phyloP scores from a whole-genome alignment of 371 early-diverging fungal species.

The Coemansia sp. region DNA sequence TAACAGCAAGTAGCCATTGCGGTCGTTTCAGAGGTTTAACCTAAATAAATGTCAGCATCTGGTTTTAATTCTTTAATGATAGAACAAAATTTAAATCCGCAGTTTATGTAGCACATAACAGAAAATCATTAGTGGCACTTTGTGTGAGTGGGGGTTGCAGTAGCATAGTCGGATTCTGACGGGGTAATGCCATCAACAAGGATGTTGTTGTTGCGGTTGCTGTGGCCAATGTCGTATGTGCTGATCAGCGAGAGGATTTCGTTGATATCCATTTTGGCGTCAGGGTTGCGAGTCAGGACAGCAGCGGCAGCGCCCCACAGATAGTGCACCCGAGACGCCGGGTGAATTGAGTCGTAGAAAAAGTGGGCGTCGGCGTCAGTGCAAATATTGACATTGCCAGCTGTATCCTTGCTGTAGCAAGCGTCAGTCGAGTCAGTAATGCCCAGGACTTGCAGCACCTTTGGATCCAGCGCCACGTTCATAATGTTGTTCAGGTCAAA shows the following conservation, averaged over 20 bases:
- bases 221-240: constrained; percentile 22
- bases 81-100: not conserved
- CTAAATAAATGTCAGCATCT: too few relatives aligned
- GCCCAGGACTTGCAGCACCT: constrained; percentile 24
- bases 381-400: constrained; percentile 25
- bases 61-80: not conserved
- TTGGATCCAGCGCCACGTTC: constrained; percentile 21
- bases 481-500: constrained; percentile 26
- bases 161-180: constrained; percentile 4
- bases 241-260: constrained; percentile 13
- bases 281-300: constrained; percentile 28
- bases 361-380: constrained; percentile 46
- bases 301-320: constrained; percentile 45
- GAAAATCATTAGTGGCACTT: not conserved
- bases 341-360: constrained; percentile 49
- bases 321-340: constrained; percentile 49
- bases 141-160: not conserved
- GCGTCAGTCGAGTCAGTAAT: constrained; percentile 31
- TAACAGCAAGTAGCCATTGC: too few relatives aligned
- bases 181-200: constrained; percentile 11
- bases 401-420: constrained; percentile 23
- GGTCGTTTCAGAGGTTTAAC: too few relatives aligned
- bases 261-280: constrained; percentile 10
- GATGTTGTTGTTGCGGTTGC: constrained; percentile 37
- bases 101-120: too few relatives aligned